These are phyloP conservation scores for Chrysosporium keratinophilum DNA, from an alignment of 2,329 filamentous ascomycete genomes.

Conservation along the genomic window DNA sequence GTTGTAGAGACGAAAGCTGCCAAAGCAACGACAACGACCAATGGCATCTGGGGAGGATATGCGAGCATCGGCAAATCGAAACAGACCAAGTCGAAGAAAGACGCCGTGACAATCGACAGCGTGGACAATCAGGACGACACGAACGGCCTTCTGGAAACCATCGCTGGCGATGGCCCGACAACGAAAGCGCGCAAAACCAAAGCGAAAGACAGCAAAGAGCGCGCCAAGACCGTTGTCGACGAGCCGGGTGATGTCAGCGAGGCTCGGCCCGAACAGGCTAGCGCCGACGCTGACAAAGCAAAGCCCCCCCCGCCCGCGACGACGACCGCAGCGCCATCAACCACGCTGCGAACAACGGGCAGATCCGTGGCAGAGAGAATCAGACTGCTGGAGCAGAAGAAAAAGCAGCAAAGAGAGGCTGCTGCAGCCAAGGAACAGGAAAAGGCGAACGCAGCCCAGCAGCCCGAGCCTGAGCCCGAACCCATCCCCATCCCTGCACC, in stretches of 20 bases:
- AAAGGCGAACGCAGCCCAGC: constrained; percentile 26
- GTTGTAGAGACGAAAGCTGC: constrained; percentile 26
- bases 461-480: constrained; percentile 21
- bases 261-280: constrained; percentile 26
- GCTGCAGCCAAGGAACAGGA: constrained; percentile 28
- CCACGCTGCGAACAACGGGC: constrained; percentile 29
- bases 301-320: constrained; percentile 31
- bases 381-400: constrained; percentile 36
- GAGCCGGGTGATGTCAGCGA: constrained; percentile 28
- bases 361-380: constrained; percentile 46
- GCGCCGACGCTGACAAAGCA: constrained; percentile 28
- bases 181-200: not conserved
- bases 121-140: not conserved
- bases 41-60: constrained; percentile 3
- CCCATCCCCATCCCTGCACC: constrained; percentile 20
- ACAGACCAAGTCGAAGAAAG: constrained; percentile 5
- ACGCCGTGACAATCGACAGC: not conserved
- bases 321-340: constrained; percentile 28
- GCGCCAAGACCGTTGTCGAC: constrained; percentile 25
- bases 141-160: not conserved
- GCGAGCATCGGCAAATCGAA: constrained; percentile 7
- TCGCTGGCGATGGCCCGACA: not conserved
- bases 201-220: constrained; percentile 9
- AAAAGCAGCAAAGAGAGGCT: constrained; percentile 33
- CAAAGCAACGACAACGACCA: not conserved